Conservation (phyloP, 495 filamentous ascomycete genomes). For the Aspergillus olivimuriae region DNA sequence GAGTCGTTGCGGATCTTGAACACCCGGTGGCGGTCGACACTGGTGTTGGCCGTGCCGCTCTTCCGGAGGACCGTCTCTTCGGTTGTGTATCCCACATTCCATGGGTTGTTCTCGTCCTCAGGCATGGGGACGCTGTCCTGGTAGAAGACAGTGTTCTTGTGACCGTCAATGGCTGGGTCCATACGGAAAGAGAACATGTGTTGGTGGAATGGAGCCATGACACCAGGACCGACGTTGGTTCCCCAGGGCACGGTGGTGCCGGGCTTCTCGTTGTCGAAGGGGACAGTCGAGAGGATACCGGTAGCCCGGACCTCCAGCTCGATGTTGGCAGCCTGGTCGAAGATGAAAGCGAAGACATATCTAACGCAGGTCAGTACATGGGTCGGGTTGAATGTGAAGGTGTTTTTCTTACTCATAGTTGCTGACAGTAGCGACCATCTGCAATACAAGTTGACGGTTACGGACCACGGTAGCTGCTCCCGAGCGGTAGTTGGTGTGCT, state of each 20-base stretch:
- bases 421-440: constrained; percentile 70
- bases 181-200: constrained; percentile 89
- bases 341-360: constrained; percentile 78
- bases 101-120: constrained; percentile 64
- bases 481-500: constrained; percentile 64
- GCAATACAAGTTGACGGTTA: constrained; percentile 56
- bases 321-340: constrained; percentile 80
- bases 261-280: constrained; percentile 50
- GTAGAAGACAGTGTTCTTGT: constrained; percentile 60
- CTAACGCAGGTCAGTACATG: not conserved
- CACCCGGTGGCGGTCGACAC: constrained; percentile 56
- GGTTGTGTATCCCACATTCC: constrained; percentile 67
- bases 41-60: constrained; percentile 59
- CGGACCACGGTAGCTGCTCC: constrained; percentile 54
- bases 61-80: constrained; percentile 53
- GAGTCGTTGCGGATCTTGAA: constrained; percentile 80
- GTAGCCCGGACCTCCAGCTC: constrained; percentile 82
- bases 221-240: constrained; percentile 80
- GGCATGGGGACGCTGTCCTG: constrained; percentile 71
- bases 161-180: constrained; percentile 75
- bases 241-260: constrained; percentile 61
- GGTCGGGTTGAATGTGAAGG: not conserved
- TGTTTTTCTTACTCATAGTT: constrained; percentile 71
- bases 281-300: constrained; percentile 78
- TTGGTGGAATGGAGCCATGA: constrained; percentile 73